These are phyloP conservation scores for Aspergillus eucalypticola DNA, from an alignment of 2,329 filamentous ascomycete genomes.

Conservation along the genomic window DNA sequence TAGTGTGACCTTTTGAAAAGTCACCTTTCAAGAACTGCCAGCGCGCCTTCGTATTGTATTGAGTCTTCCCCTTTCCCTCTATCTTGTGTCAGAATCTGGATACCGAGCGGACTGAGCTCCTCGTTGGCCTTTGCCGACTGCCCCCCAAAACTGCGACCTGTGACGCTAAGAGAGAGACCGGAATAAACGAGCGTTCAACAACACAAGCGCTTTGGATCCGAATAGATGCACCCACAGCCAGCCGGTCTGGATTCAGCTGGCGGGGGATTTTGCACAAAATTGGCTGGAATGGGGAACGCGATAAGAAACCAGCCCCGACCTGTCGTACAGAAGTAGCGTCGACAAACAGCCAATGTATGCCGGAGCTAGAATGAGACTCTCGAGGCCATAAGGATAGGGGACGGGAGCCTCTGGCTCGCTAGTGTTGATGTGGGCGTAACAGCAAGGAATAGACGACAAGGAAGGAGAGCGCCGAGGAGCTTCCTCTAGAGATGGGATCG, in stretches of 20 bases:
- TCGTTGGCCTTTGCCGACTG: not conserved
- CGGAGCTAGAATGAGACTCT: conserved; percentile 11
- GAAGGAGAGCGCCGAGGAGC: not conserved
- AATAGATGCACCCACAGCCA: not conserved
- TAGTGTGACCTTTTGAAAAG: not conserved
- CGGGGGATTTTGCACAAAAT: not conserved
- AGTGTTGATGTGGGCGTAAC: not conserved
- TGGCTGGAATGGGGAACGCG: not conserved
- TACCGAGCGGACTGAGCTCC: too few relatives aligned
- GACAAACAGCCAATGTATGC: conserved; percentile 12
- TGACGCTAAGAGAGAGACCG: not conserved
- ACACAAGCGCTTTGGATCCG: conserved; percentile 3
- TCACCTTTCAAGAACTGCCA: not conserved
- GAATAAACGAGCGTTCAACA: conserved; percentile 8
- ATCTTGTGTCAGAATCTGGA: too few relatives aligned
- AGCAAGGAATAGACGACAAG: not conserved
- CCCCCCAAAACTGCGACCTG: not conserved
- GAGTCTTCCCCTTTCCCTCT: not conserved
- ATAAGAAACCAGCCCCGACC: conserved; percentile 1
- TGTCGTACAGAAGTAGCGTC: conserved; percentile 4
- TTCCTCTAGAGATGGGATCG: conserved; percentile 10
- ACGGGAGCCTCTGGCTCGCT: conserved; percentile 10
- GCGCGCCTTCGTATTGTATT: not conserved
- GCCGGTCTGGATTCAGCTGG: not conserved
- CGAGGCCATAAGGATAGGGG: conserved; percentile 12